Percentiles rank a stretch among this genome's conserved stretches.
These are phyloP conservation scores for Aaosphaeria arxii DNA, from an alignment of 2,329 filamentous ascomycete genomes.

Conservation along the genomic window DNA sequence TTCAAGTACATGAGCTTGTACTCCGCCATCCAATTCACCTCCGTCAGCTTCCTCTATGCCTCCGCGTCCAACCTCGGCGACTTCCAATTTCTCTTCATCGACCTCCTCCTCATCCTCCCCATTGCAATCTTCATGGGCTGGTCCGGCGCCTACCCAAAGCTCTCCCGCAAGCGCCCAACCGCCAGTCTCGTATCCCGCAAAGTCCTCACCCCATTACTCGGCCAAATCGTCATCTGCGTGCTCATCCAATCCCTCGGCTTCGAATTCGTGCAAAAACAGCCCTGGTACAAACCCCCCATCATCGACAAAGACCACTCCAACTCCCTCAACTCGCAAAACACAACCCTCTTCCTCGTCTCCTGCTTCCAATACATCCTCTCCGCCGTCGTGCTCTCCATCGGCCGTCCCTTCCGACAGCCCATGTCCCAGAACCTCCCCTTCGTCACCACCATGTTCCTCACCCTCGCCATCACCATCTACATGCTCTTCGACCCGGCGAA, in stretches of 20 bases:
- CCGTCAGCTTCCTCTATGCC: conserved; percentile 93
- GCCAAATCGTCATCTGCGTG: conserved; percentile 82
- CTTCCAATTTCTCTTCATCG: conserved; percentile 97
- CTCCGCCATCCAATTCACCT: conserved; percentile 98
- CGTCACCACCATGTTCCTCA: conserved; percentile 68
- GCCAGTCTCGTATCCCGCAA: conserved; percentile 91
- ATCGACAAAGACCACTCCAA: conserved; percentile 77
- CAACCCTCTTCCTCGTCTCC: conserved; percentile 80
- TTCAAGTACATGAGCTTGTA: conserved; percentile 99
- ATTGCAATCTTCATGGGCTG: conserved; percentile 99
- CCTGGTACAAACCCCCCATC: conserved; percentile 81
- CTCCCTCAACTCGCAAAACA: conserved; percentile 90
- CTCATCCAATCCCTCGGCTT: conserved; percentile 73
- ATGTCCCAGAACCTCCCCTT: conserved; percentile 84
- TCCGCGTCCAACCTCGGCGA: conserved; percentile 92
- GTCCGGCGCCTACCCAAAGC: conserved; percentile 75
- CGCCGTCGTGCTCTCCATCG: conserved; percentile 86
- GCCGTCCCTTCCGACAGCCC: conserved; percentile 79
- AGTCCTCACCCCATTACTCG: conserved; percentile 82
- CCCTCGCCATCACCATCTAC: conserved; percentile 68
- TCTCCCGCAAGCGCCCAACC: conserved; percentile 83
- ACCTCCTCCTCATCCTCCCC: conserved; percentile 85
- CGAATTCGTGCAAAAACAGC: conserved; percentile 69
- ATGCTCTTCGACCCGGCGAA: conserved; percentile 75
- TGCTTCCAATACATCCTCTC: conserved; percentile 95